Conservation (phyloP, 768 basidiomycete genomes). For the Sarcomyxa edulis region DNA sequence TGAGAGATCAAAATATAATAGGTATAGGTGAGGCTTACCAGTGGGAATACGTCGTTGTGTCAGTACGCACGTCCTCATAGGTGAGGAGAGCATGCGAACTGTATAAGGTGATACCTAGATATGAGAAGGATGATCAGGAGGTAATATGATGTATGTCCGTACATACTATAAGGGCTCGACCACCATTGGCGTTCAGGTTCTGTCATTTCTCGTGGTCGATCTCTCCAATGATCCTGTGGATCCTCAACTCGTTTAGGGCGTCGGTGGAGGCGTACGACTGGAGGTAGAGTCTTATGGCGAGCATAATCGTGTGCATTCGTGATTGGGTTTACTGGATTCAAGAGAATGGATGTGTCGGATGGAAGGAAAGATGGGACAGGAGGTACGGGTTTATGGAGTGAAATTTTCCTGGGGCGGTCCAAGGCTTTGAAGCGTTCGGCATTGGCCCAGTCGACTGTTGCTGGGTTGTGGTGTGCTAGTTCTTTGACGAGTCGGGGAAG, state of each 20-base stretch:
- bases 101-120: slow-evolving; percentile 3
- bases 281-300: slow-evolving; percentile 55
- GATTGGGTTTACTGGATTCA: slow-evolving; percentile 52
- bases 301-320: slow-evolving; percentile 41
- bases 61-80: slow-evolving; percentile 50
- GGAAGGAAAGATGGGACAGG: slow-evolving; percentile 40
- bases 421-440: background rate
- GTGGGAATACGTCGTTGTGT: slow-evolving; percentile 49
- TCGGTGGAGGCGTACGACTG: slow-evolving; percentile 31
- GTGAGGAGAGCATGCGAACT: slow-evolving; percentile 73
- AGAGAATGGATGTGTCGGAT: slow-evolving; percentile 52
- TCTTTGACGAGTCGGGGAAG: slow-evolving; percentile 55
- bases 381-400: slow-evolving; percentile 28
- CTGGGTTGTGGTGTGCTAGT: slow-evolving; percentile 24
- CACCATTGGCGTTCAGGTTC: slow-evolving; percentile 59
- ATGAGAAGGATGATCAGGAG: slow-evolving; percentile 6
- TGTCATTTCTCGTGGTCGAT: slow-evolving; percentile 54
- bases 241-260: slow-evolving; percentile 13
- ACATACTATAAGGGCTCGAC: slow-evolving; percentile 73
- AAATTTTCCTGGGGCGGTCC: slow-evolving; percentile 13
- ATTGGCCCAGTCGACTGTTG: background rate
- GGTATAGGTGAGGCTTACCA: slow-evolving; percentile 31
- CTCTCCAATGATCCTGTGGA: slow-evolving; percentile 15
- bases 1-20: background rate
- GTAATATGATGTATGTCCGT: slow-evolving; percentile 10